phyloP scores from a whole-genome alignment of 495 filamentous ascomycete species.

The Trichoderma virens region DNA sequence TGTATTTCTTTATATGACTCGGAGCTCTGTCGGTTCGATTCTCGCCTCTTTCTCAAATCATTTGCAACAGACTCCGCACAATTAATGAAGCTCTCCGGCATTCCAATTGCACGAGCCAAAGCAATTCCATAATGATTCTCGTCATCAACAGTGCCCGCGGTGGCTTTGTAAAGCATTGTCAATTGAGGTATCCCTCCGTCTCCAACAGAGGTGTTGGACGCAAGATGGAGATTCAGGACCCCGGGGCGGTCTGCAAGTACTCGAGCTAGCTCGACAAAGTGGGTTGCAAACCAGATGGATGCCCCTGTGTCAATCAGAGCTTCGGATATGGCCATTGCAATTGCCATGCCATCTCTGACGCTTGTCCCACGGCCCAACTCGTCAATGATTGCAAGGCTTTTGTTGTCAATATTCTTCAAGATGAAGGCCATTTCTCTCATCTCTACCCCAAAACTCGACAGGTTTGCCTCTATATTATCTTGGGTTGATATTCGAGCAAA shows the following conservation, averaged over 20 bases:
- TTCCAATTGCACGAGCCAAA: constrained; percentile 66
- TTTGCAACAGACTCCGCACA: constrained; percentile 58
- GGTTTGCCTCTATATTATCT: constrained; percentile 83
- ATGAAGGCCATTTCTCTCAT: constrained; percentile 96
- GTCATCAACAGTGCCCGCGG: constrained; percentile 59
- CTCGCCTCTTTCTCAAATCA: constrained; percentile 46
- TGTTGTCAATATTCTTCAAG: constrained; percentile 63
- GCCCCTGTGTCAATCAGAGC: constrained; percentile 69
- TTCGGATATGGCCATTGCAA: constrained; percentile 85
- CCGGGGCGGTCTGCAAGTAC: constrained; percentile 63
- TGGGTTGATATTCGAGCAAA: constrained; percentile 83
- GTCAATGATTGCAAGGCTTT: constrained; percentile 80
- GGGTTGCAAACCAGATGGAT: constrained; percentile 86
- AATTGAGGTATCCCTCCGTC: constrained; percentile 43
- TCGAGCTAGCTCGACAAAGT: constrained; percentile 46
- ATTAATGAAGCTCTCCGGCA: constrained; percentile 59
- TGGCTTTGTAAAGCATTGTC: constrained; percentile 80
- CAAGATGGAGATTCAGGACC: constrained; percentile 75
- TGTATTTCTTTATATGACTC: constrained; percentile 49
- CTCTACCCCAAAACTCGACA: constrained; percentile 88
- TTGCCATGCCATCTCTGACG: constrained; percentile 76
- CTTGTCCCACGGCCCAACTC: constrained; percentile 91
- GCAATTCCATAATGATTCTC: constrained; percentile 66
- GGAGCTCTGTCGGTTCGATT: constrained; percentile 44
- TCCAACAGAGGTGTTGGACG: constrained; percentile 51